These are phyloP conservation scores for Fraxinus paxiana DNA, from an alignment of 305 asterid species.

Conservation along the genomic window DNA sequence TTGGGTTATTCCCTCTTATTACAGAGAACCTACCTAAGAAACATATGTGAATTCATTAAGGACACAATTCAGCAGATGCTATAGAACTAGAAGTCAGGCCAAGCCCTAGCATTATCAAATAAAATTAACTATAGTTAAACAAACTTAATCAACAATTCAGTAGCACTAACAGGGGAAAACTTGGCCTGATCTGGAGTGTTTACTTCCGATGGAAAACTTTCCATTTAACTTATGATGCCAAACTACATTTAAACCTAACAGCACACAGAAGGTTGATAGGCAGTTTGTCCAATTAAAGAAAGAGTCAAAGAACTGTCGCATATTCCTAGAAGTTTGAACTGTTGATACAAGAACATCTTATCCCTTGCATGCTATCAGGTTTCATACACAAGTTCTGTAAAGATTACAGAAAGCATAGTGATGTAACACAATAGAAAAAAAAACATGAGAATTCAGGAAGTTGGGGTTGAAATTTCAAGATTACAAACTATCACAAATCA, in stretches of 20 bases:
- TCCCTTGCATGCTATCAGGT: background rate
- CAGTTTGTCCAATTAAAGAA: background rate
- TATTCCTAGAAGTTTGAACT: background rate
- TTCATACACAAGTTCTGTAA: background rate
- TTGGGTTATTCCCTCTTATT: constrained; percentile 5
- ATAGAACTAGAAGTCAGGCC: background rate
- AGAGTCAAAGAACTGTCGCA: background rate
- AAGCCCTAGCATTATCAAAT: background rate
- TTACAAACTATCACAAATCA: background rate
- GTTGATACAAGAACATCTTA: background rate
- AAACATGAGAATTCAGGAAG: background rate
- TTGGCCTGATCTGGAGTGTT: background rate
- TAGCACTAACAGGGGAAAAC: background rate
- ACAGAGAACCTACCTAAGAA: background rate
- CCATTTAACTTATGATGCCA: background rate
- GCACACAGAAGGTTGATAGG: background rate
- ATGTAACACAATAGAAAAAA: background rate
- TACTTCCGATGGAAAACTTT: background rate
- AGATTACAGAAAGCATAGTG: background rate
- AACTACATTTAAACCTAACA: background rate
- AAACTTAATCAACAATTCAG: background rate
- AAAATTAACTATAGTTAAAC: background rate
- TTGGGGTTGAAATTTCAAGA: background rate
- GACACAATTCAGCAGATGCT: background rate
- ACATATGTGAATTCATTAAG: background rate